Evolutionary conservation across 768 basidiomycete genomes (phyloP).

Genomic region (Lentinula sp.): DNA sequence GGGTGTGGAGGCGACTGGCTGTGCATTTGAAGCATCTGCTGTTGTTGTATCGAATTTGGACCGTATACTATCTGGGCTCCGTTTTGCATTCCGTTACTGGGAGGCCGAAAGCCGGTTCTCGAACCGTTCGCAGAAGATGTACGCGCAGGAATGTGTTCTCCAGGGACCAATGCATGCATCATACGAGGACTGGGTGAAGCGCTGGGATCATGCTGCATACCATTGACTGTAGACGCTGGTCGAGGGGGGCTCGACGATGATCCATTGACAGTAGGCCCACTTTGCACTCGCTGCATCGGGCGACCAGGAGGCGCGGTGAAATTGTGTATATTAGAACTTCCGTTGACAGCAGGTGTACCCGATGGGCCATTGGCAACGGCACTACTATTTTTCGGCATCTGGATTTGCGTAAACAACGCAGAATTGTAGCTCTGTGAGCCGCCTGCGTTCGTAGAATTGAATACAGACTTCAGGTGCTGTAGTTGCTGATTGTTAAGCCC

Average conservation of each 20-base stretch:
- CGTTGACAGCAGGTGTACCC: background rate
- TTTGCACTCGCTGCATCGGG: slow-evolving; percentile 26
- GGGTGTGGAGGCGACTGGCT: background rate
- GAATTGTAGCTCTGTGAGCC: slow-evolving; percentile 20
- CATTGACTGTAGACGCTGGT: background rate
- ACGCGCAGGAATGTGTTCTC: slow-evolving; percentile 26
- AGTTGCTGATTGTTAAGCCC: slow-evolving; percentile 51
- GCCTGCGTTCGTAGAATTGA: slow-evolving; percentile 23
- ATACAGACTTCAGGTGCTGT: slow-evolving; percentile 52
- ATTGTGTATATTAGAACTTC: slow-evolving; percentile 35
- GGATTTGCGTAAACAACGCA: slow-evolving; percentile 23
- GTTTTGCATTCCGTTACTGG: background rate
- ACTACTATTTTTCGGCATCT: background rate
- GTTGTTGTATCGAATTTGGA: background rate
- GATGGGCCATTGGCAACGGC: background rate
- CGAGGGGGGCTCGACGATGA: background rate
- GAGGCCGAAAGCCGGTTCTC: slow-evolving; percentile 32
- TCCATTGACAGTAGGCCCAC: background rate
- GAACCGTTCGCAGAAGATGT: slow-evolving; percentile 55
- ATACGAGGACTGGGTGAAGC: background rate
- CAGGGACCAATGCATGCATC: background rate
- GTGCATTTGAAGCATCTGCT: background rate
- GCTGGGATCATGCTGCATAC: background rate
- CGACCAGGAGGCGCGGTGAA: slow-evolving; percentile 25
- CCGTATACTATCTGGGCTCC: background rate